Conservation (phyloP, 2,329 filamentous ascomycete genomes). For the Nothophaeocryptopus gaeumannii region DNA sequence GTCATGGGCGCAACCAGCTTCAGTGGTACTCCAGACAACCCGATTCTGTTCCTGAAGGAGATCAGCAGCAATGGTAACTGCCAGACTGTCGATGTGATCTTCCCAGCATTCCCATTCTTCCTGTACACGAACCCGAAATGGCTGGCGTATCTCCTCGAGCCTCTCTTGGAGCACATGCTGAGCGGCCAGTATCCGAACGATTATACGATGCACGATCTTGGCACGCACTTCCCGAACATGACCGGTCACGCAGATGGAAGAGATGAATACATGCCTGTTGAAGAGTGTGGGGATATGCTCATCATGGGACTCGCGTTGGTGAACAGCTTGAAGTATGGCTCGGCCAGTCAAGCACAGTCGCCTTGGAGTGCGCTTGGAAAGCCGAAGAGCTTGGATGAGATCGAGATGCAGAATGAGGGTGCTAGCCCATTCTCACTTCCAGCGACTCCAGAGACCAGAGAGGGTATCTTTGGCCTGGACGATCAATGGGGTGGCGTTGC, state of each 20-base stretch:
- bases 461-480: slow-evolving; percentile 59
- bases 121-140: slow-evolving; percentile 79
- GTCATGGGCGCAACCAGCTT: slow-evolving; percentile 69
- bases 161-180: slow-evolving; percentile 75
- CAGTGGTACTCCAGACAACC: slow-evolving; percentile 63
- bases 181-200: slow-evolving; percentile 82
- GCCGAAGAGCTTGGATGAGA: slow-evolving; percentile 14
- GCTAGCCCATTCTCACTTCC: slow-evolving; percentile 49
- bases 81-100: slow-evolving; percentile 82
- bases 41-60: slow-evolving; percentile 79
- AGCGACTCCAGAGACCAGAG: slow-evolving; percentile 45
- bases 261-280: slow-evolving; percentile 73
- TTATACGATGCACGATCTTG: slow-evolving; percentile 76
- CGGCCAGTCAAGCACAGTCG: slow-evolving; percentile 56
- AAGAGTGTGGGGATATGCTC: slow-evolving; percentile 79
- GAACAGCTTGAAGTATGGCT: slow-evolving; percentile 67
- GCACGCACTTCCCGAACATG: slow-evolving; percentile 70
- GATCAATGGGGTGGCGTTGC: slow-evolving; percentile 56
- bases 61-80: slow-evolving; percentile 77
- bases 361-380: slow-evolving; percentile 53
- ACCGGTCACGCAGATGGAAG: slow-evolving; percentile 68
- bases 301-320: slow-evolving; percentile 63
- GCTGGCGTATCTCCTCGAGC: slow-evolving; percentile 76
- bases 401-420: slow-evolving; percentile 30
- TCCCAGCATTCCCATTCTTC: slow-evolving; percentile 82